Evolutionary conservation across 1,139 yeast species (phyloP), one percentile per base, ranked within the genome.

Genomic region (Diutina rugosa): DNA sequence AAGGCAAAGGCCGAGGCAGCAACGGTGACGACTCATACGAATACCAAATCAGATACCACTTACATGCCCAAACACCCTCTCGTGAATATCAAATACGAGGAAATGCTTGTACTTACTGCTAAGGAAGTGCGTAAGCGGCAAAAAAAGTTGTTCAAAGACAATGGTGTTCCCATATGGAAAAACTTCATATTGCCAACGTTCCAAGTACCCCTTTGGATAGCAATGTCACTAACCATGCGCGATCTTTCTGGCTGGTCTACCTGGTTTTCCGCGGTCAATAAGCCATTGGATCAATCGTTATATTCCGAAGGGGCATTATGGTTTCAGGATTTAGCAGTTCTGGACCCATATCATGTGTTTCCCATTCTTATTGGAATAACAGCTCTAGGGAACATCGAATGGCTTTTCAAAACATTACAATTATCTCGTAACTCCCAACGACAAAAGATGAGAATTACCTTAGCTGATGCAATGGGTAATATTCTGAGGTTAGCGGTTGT

Each of bases 151-250:
- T 91, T 87, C 69, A 80, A 79, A 61, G 77, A 79, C 57, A 77
- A 86, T 64, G 73, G 76, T 16, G 89, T 91, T 56, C 95, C 88
- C 64, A 68, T 85, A 57, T 91, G 95, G 91, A 90, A 90, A 66
- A 85, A 87, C 63, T 72, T 84, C 58, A 66, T 84, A 1, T 65
- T 88, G 54, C 98, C 98, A 0, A 72, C 83, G 1, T 81, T 87
- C 28, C 98, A 91, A 66, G 76, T 91, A 35, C 98, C 98, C 0
- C 68, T 90, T n/a, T 91, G 97, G 96, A 76, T 90, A 3, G 75
- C 85, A 1, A 76, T 90, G 77, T 85, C 95, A 9, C 72, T 85
- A 63, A 84, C 91, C 0, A 80, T 90, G 64, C 77, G 97, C 61
- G 81, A 85, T 56, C 72, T 89, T 62, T 84, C 90, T 55, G 95